phyloP scores from a whole-genome alignment of 2,329 filamentous ascomycete genomes.

The Claviceps lovelessii region DNA sequence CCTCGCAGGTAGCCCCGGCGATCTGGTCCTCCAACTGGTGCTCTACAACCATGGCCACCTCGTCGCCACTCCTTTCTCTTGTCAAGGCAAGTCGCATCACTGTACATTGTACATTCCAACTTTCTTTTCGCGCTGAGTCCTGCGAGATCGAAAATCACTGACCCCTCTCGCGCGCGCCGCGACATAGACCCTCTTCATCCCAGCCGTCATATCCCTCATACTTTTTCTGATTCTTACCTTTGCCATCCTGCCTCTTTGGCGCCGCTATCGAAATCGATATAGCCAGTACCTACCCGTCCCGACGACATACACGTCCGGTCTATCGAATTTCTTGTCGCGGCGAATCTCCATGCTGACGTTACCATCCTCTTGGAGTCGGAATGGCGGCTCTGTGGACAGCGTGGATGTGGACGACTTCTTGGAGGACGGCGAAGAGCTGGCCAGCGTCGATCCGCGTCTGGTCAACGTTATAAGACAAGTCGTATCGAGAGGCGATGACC shows the following conservation, averaged over 20 bases:
- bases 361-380: slow-evolving; percentile 34
- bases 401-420: slow-evolving; percentile 25
- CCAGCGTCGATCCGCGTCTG: slow-evolving; percentile 39
- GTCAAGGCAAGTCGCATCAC: slow-evolving; percentile 19
- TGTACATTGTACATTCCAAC: not conserved
- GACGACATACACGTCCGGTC: slow-evolving; percentile 37
- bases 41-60: not conserved
- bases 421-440: slow-evolving; percentile 52
- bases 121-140: not conserved
- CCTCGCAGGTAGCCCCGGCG: not conserved
- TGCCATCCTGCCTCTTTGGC: slow-evolving; percentile 53
- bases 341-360: slow-evolving; percentile 18
- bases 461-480: slow-evolving; percentile 24
- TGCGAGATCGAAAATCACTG: not conserved
- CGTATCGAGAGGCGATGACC: slow-evolving; percentile 27
- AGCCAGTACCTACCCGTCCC: slow-evolving; percentile 59
- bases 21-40: not conserved
- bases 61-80: slow-evolving; percentile 13
- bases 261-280: slow-evolving; percentile 55
- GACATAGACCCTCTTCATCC: slow-evolving; percentile 51
- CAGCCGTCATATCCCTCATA: slow-evolving; percentile 54
- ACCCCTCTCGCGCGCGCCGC: slow-evolving; percentile 5
- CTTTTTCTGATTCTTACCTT: slow-evolving; percentile 54
- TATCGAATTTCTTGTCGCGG: slow-evolving; percentile 34
- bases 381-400: slow-evolving; percentile 27